Conservation (phyloP, 768 basidiomycete genomes). For the Termitomyces sp. region DNA sequence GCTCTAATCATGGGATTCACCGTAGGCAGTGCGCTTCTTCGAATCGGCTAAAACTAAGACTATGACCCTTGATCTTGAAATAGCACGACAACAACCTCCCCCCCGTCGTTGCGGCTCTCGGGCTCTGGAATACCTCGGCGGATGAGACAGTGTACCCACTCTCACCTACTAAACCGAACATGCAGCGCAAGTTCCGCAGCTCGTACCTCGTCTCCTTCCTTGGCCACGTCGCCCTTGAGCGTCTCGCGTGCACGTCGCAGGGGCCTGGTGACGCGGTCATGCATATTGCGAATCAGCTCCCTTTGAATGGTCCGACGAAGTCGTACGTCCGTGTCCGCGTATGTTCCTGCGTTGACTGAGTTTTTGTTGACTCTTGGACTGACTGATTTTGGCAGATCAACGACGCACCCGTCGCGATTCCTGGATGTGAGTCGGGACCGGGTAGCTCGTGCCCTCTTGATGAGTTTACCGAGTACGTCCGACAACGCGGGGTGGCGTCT, state of each 20-base stretch:
- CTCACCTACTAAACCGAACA: conserved; percentile 23
- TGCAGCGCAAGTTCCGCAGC: conserved; percentile 30
- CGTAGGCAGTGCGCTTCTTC: conserved; percentile 15
- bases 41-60: too few species aligned
- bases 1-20: conserved; percentile 39
- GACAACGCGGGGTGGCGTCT: conserved; percentile 18
- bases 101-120: conserved; percentile 36
- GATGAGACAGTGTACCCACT: conserved; percentile 29
- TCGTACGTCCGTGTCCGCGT: conserved; percentile 33
- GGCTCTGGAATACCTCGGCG: conserved; percentile 35
- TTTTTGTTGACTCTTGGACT: not conserved
- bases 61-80: not conserved
- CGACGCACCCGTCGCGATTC: conserved; percentile 35
- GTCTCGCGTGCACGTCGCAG: conserved; percentile 26
- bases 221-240: conserved; percentile 37
- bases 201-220: conserved; percentile 36
- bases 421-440: conserved; percentile 34
- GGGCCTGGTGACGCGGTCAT: not conserved
- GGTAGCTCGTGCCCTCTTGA: conserved; percentile 32
- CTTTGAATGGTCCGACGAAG: conserved; percentile 3
- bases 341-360: conserved; percentile 1
- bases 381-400: conserved; percentile 22
- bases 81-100: conserved; percentile 43
- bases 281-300: conserved; percentile 14
- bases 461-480: conserved; percentile 26